Conservation (phyloP, 805 yeast genomes). For the Yamadazyma phyllophila region DNA sequence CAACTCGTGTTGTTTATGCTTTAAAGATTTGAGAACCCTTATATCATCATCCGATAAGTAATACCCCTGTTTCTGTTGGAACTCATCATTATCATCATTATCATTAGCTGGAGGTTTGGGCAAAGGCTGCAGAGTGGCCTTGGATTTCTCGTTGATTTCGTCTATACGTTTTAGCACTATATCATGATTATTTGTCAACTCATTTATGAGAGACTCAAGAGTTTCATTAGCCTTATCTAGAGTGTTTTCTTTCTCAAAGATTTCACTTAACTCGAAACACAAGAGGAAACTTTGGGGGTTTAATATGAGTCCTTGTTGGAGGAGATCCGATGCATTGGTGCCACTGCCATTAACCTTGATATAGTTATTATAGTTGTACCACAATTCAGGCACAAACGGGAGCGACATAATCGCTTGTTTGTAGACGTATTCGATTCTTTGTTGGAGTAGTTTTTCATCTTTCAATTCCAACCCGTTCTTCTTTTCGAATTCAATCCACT, state of each 20-base stretch:
- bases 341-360: constrained; percentile 37
- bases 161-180: constrained; percentile 22
- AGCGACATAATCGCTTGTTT: constrained; percentile 62
- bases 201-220: constrained; percentile 51
- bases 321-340: constrained; percentile 41
- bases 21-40: constrained; percentile 18
- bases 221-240: constrained; percentile 47
- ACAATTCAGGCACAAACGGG: constrained; percentile 67
- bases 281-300: constrained; percentile 72
- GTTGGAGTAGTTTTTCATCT: constrained; percentile 43
- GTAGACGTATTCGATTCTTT: constrained; percentile 69
- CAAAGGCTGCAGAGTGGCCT: neutral
- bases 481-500: constrained; percentile 80
- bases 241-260: constrained; percentile 59
- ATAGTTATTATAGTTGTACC: constrained; percentile 58
- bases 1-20: constrained; percentile 22
- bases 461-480: constrained; percentile 63
- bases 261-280: constrained; percentile 65
- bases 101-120: neutral
- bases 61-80: constrained; percentile 4
- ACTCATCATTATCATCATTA: constrained; percentile 21
- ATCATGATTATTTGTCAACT: constrained; percentile 39
- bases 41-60: constrained; percentile 22
- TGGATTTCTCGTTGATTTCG: constrained; percentile 16
- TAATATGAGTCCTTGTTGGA: constrained; percentile 54